Base-by-base conservation (phyloP, 148 eudicot genomes). In the Polygonum aviculare region DNA sequence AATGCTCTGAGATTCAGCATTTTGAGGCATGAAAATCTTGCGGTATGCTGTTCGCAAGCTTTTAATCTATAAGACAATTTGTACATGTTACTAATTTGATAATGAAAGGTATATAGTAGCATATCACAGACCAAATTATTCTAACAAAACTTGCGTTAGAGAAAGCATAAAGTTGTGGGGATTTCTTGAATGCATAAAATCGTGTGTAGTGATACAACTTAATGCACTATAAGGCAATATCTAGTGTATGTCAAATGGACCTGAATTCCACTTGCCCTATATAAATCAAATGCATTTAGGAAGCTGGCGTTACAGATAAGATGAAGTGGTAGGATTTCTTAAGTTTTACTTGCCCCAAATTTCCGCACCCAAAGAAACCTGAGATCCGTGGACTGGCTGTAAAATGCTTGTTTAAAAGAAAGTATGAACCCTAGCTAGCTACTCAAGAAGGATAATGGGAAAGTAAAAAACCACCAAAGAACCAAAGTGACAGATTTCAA, bases 31-130 rank as follows among this genome's bases (percentile, higher is more conserved):
- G 86, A 95, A 95, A 78, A 92, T 87, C 84, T 84, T 92, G 54
- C 97, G 87, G 80, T 92, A 95, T 51, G 99, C 97, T 69, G 88
- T 85, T 84, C 94, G 86, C 79, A 95, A 83, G 83, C 91, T 85
- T 84, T 78, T 90, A 78, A 95, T 88, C 98, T 94, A 84, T 65
- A 40, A 52, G 12, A 33, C 69, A 31, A 11, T 31, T 21, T 19
- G 18, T 54, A 54, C 60, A 54, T 54, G 60, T 57, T 57, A 57
- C 63, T 16, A 50, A 15, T 50, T 57, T 57, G 33, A 21, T 69
- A 50, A 38, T 75, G 63, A 48, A 26, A 31, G 67, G 1, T 50
- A 73, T 74, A 47, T 74, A 40, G 71, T 59, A 77, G 75, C 70
- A 75, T 35, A 75, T 69, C 65, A 75, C 19, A 54, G 21, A 22